A percentile compares a stretch with the other conserved stretches of the same genome.
Conservation (phyloP, 1,284 basidiomycete genomes). For the Cutaneotrichosporon sp. region DNA sequence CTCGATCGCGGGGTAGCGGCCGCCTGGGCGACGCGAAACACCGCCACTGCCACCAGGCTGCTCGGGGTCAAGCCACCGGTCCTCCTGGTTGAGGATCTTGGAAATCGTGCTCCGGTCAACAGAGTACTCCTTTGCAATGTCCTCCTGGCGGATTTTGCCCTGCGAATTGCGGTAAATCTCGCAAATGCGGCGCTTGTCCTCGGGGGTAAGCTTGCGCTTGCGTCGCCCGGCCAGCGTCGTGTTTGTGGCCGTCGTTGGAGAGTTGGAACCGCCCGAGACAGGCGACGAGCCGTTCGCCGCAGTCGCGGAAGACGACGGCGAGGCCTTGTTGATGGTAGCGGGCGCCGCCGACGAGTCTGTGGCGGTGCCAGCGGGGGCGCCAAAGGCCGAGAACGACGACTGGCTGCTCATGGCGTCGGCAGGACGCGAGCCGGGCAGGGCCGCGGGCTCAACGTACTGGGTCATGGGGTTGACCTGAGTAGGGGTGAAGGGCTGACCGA, state of each 20-base stretch:
- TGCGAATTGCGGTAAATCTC: conserved; percentile 23
- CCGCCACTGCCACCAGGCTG: conserved; percentile 9
- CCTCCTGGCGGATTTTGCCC: conserved; percentile 23
- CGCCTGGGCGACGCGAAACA: conserved; percentile 16
- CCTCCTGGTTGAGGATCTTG: conserved; percentile 25
- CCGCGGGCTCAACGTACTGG: conserved; percentile 10
- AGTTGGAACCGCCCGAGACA: conserved; percentile 1
- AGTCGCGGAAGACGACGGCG: neutral
- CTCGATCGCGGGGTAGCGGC: conserved; percentile 22
- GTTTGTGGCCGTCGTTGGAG: conserved; percentile 2
- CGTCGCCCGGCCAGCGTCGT: conserved; percentile 11
- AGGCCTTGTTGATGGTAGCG: neutral
- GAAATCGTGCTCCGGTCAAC: conserved; percentile 24
- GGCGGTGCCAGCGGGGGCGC: neutral
- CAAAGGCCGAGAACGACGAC: neutral
- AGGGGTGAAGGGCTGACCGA: conserved; percentile 2
- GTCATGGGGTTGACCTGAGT: neutral
- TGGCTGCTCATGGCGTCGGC: neutral
- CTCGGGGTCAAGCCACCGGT: conserved; percentile 21
- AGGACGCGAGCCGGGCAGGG: neutral
- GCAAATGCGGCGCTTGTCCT: conserved; percentile 25
- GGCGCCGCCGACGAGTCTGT: neutral
- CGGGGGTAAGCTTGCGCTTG: conserved; percentile 24
- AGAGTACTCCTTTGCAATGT: conserved; percentile 24
- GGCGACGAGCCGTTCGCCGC: neutral